Evolutionary conservation across 1,284 basidiomycete genomes (phyloP), one percentile per base, ranked within the genome.

Genomic region (Agroathelia rolfsii): DNA sequence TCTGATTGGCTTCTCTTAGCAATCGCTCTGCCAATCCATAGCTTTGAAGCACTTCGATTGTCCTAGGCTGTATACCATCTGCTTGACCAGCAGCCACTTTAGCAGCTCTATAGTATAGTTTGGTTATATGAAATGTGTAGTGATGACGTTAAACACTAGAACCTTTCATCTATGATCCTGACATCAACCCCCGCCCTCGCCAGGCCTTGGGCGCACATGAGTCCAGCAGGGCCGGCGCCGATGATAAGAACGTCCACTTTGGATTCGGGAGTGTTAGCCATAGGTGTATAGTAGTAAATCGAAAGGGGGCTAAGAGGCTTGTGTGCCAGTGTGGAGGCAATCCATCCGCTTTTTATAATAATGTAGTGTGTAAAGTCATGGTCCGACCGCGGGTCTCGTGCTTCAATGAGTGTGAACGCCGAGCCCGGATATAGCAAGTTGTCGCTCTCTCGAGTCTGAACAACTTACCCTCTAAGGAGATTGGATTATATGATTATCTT

Each of bases 1-100:
- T 66, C 38, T 80, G 76, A 40, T 72, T 76, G 5, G 70, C 80
- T 46, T 83, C 70, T 20, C 58, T 63, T 25, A 83, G 42, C 8
- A 85, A 50, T 2, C 69, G 62, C 15, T 81, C 72, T 1, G 68
- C 76, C 5, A 84, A 62, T 3, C 81, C 82, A 56, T 84, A 83
- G 43, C 78, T 82, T 74, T 83, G 76, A 15, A 88, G 55, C 5
- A 86, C 75, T 52, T 88, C 84, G 30, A 85, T 71, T 1, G 80
- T 82, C 24, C 82, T 66, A 0, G 79, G 78, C 47, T 83, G 78
- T 31, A 86, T 76, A 4, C 82, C 83, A 47, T 87, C 83, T 0
- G 81, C 83, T 47, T 85, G 81, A 10, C 84, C 84, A 5, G 73
- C 72, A 22, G 62, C 49, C 9, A 82, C 66, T 44, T 67, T 74